A percentile compares a stretch with the other conserved stretches of the same genome.
Evolutionary conservation across 805 yeast species (phyloP).

Genomic region (Lipomyces yamanashiensis): DNA sequence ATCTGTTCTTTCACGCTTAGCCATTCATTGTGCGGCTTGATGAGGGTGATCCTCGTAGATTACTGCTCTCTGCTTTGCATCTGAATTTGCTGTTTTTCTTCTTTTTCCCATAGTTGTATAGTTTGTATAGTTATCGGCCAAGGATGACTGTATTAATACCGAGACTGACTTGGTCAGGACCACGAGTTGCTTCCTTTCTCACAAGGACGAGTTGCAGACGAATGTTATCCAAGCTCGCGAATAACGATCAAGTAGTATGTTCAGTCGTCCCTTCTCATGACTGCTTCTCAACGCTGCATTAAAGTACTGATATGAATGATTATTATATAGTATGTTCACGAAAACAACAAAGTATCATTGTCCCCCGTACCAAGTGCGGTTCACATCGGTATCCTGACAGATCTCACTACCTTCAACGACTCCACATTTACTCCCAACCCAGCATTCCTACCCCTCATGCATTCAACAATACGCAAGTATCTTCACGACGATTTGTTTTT

Average conservation of each 20-base stretch:
- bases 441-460: slow-evolving; percentile 27
- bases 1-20: not conserved
- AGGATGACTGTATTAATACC: not conserved
- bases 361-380: slow-evolving; percentile 24
- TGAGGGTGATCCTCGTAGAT: no score
- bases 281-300: not conserved
- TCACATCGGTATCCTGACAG: slow-evolving; percentile 14
- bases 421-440: slow-evolving; percentile 20
- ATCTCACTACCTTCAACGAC: not conserved
- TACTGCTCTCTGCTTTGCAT: no score
- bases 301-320: not conserved
- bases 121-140: not conserved
- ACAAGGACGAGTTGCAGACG: not conserved
- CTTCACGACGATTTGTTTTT: slow-evolving; percentile 43
- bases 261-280: not conserved
- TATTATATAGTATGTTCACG: slow-evolving; percentile 10
- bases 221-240: not conserved
- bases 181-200: not conserved
- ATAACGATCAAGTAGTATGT: slow-evolving; percentile 16
- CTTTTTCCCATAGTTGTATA: no score
- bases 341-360: slow-evolving; percentile 11
- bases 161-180: not conserved
- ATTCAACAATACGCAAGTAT: slow-evolving; percentile 34
- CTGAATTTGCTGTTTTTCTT: no score
- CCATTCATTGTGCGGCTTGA: not conserved